phyloP scores from a whole-genome alignment of 345 rosid genomes.

The Brassica cretica region DNA sequence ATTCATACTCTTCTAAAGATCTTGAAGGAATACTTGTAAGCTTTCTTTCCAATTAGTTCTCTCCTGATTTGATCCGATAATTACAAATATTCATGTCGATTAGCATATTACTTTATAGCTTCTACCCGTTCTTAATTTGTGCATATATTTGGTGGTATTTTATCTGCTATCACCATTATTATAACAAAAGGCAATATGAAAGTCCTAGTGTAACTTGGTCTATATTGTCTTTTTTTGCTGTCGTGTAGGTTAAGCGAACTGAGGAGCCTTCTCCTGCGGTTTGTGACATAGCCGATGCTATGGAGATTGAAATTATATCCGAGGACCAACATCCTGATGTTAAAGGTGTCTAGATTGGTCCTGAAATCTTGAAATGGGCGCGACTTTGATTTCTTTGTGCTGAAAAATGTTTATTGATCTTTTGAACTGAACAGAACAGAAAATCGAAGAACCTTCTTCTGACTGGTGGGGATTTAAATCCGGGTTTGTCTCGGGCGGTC shows the following conservation, averaged over 20 bases:
- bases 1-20: slow-evolving; percentile 76
- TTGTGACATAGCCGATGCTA: slow-evolving; percentile 38
- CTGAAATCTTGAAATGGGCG: background rate
- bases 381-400: background rate
- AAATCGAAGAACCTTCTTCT: slow-evolving; percentile 46
- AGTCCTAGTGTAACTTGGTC: background rate
- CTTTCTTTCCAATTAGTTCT: slow-evolving; percentile 12
- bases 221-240: background rate
- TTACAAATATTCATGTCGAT: background rate
- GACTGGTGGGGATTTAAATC: slow-evolving; percentile 92
- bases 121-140: background rate
- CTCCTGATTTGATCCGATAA: background rate
- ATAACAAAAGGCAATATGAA: background rate
- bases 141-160: background rate
- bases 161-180: background rate
- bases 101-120: background rate
- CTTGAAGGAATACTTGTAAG: slow-evolving; percentile 93
- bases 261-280: slow-evolving; percentile 51
- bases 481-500: slow-evolving; percentile 93
- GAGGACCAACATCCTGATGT: slow-evolving; percentile 42
- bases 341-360: slow-evolving; percentile 47
- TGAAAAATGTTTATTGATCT: slow-evolving; percentile 4
- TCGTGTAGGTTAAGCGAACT: slow-evolving; percentile 62
- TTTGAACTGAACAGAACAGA: slow-evolving; percentile 45
- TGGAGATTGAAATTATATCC: slow-evolving; percentile 45